Percentiles rank a stretch among this genome's conserved stretches.
Evolutionary conservation across 345 rosid genomes (phyloP).

Genomic region (Toxicodendron radicans): DNA sequence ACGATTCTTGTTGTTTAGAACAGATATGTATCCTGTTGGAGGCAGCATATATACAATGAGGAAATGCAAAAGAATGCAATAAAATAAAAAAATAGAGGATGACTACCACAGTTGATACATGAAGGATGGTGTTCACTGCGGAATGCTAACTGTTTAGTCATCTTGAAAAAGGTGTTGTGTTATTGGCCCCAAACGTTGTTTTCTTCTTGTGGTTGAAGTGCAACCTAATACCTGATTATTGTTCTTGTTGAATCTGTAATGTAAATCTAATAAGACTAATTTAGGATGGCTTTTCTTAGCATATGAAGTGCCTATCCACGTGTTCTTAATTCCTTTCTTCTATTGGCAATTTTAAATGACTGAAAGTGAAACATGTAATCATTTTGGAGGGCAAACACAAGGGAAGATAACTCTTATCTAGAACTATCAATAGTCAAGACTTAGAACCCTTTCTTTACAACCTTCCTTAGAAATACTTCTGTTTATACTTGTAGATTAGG

Average conservation of each 20-base stretch:
- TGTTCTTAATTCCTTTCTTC: background rate
- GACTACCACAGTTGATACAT: background rate
- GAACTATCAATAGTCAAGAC: background rate
- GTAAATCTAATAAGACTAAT: background rate
- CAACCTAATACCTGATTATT: background rate
- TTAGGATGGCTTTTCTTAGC: background rate
- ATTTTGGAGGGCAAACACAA: too few relatives aligned
- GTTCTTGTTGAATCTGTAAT: background rate
- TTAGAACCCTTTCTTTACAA: too few relatives aligned
- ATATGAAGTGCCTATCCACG: too few relatives aligned
- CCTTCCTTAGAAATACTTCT: too few relatives aligned
- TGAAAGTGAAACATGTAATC: background rate
- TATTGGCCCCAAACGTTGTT: too few relatives aligned
- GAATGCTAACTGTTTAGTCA: too few relatives aligned
- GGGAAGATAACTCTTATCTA: background rate
- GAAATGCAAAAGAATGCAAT: background rate
- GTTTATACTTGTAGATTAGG: too few relatives aligned
- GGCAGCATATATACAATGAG: background rate
- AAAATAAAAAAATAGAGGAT: background rate
- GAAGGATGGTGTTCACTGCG: too few relatives aligned
- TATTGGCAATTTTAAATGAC: background rate
- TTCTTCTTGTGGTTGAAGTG: background rate
- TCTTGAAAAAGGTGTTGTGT: background rate
- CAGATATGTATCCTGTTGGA: background rate
- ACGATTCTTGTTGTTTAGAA: background rate